Evolutionary conservation across 1,284 basidiomycete genomes (phyloP).

Genomic region (Papiliotrema laurentii): DNA sequence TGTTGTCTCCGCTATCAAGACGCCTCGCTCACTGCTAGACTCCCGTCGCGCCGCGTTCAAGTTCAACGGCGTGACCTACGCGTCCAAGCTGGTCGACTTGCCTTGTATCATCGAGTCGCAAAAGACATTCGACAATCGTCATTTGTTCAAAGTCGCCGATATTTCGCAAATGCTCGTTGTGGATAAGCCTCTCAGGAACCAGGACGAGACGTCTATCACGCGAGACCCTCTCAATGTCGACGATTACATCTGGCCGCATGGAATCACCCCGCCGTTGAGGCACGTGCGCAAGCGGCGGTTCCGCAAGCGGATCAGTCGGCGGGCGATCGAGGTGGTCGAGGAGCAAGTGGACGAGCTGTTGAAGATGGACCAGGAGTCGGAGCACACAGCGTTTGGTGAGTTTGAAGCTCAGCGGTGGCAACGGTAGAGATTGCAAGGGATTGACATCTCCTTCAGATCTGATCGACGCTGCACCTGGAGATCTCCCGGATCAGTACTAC

Average conservation of each 20-base stretch:
- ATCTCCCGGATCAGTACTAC: conserved; percentile 21
- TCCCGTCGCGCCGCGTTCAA: conserved; percentile 88
- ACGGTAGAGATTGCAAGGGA: no score
- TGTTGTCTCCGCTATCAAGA: background rate
- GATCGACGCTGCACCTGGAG: no score
- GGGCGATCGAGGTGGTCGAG: conserved; percentile 96
- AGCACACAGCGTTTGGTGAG: conserved; percentile 49
- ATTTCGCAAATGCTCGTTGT: conserved; percentile 93
- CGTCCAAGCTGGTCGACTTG: conserved; percentile 92
- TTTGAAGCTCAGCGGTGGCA: no score
- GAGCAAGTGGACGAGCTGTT: conserved; percentile 90
- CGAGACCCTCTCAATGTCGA: conserved; percentile 73
- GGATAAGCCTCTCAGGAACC: conserved; percentile 68
- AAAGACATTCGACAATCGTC: conserved; percentile 92
- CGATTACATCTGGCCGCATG: conserved; percentile 97
- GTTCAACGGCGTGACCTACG: conserved; percentile 72
- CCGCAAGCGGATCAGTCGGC: conserved; percentile 56
- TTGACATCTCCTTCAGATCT: no score
- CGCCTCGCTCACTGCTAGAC: conserved; percentile 54
- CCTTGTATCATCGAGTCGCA: conserved; percentile 93
- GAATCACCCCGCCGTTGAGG: conserved; percentile 87
- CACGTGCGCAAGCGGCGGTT: conserved; percentile 91
- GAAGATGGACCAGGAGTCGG: conserved; percentile 76
- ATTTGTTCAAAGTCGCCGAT: conserved; percentile 98
- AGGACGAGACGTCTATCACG: conserved; percentile 59